Evolutionary conservation across 225 moss, liverwort and hornwort genomes (phyloP), one percentile per base, ranked within the genome.

Genomic region (Physcomitrellopsis africana): DNA sequence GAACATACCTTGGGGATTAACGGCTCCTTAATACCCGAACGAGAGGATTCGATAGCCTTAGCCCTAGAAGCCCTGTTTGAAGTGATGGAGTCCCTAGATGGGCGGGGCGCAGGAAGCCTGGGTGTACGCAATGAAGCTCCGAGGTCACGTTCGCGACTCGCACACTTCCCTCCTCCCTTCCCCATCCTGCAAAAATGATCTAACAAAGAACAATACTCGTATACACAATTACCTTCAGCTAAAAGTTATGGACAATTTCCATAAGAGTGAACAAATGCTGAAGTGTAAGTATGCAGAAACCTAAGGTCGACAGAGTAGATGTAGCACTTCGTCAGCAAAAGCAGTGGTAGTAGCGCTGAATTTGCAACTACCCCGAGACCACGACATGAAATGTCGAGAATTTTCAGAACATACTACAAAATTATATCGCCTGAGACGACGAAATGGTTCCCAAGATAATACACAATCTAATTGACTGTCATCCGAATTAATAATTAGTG

Each of bases 151-250:
- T 76, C 76, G 16, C 76, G 68, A 62, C 76, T 76, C 32, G 76
- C 76, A 76, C 76, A 76, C 51, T 76, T 76, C 32, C 76, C 76
- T 58, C 68, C 76, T 68, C 76, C 76, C 59, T 76, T 76, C 18
- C 76, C 76, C 76, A 76, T 76, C 76, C 76, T 68, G 67, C 32
- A 19, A 48, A 29, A 47, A 5, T 61, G 16, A 10, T 60, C 17
- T 52, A 67, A 9, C 51, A 56, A 60, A 22, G 37, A 16, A 60
- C 41, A 11, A 68, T 16, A 60, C 68, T 60, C 44, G 10, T 26
- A n/a, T 10, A 47, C 67, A 76, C 60, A 76, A 72, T 60, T 24
- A 55, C 19, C 54, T 55, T 19, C 54, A 1, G 8, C 8, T 55
- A 55, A 16, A 55, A 55, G 19, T 13, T 17, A 13, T 17, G 19